phyloP scores from a whole-genome alignment of 225 moss, liverwort and hornwort species.

The Rhytidiadelphus loreus region DNA sequence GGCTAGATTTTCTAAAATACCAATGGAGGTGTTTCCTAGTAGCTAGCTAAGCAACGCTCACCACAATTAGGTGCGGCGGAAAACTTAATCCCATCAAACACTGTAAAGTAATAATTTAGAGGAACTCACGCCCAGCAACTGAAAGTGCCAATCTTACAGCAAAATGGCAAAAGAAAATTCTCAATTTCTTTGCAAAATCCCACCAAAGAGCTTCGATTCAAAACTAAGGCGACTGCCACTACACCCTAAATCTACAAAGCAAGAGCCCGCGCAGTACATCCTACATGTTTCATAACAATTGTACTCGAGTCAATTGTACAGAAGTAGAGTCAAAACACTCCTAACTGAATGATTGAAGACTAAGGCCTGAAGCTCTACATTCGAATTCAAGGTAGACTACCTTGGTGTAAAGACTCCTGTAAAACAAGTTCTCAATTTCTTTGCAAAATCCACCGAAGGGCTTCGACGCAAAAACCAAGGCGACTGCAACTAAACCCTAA shows the following conservation, averaged over 20 bases:
- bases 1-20: not conserved
- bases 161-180: not conserved
- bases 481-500: not conserved
- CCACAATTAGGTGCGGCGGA: not conserved
- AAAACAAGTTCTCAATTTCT: not conserved
- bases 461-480: not conserved
- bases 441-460: not conserved
- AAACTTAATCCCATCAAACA: not conserved
- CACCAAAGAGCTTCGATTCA: not conserved
- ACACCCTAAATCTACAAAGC: not conserved
- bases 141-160: not conserved
- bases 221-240: not conserved
- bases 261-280: not conserved
- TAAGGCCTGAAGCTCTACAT: not conserved
- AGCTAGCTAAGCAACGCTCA: not conserved
- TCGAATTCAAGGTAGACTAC: slow-evolving; percentile 27
- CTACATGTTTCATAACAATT: not conserved
- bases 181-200: not conserved
- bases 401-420: slow-evolving; percentile 15
- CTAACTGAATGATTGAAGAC: not conserved
- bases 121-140: not conserved
- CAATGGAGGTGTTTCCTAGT: not conserved
- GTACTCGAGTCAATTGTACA: not conserved
- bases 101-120: not conserved
- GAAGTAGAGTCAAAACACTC: not conserved